Evolutionary conservation across 1,284 basidiomycete genomes (phyloP).

Genomic region (Hymenochaete sp.): DNA sequence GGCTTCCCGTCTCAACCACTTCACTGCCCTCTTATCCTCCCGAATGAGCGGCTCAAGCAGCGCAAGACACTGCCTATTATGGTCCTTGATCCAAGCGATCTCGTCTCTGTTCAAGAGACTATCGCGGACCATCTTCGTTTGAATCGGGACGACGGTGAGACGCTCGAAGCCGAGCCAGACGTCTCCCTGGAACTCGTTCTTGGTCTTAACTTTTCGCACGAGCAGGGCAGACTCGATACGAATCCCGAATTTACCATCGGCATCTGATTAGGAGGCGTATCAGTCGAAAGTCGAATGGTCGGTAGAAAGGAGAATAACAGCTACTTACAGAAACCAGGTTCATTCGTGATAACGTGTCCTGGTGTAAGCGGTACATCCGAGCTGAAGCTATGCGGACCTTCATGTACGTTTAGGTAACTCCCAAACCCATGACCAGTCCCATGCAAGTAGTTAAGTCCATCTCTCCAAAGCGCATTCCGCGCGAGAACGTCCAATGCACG

Average conservation of each 20-base stretch:
- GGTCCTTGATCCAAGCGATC: constrained; percentile 86
- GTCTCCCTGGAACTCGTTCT: constrained; percentile 62
- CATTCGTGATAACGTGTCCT: constrained; percentile 87
- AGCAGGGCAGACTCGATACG: constrained; percentile 80
- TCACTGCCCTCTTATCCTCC: constrained; percentile 72
- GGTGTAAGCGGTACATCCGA: constrained; percentile 58
- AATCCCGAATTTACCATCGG: constrained; percentile 80
- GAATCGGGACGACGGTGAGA: constrained; percentile 88
- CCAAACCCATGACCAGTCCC: constrained; percentile 82
- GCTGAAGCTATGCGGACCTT: constrained; percentile 67
- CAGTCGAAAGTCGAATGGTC: constrained; percentile 18
- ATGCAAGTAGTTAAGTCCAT: constrained; percentile 81
- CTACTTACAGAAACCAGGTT: constrained; percentile 73
- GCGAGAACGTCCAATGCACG: constrained; percentile 78
- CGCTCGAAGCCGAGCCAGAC: constrained; percentile 84
- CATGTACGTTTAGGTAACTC: constrained; percentile 72
- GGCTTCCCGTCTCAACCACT: constrained; percentile 73
- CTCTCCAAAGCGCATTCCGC: constrained; percentile 79
- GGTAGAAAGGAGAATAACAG: constrained; percentile 12
- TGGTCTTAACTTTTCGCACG: constrained; percentile 64
- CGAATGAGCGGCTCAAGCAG: constrained; percentile 66
- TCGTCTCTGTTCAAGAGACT: constrained; percentile 79
- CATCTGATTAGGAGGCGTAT: constrained; percentile 40
- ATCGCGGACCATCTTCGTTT: constrained; percentile 84
- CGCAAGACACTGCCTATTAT: constrained; percentile 74